Evolutionary conservation across 2,329 filamentous ascomycete genomes (phyloP).

Genomic region (Phyllosticta paracitricarpa): DNA sequence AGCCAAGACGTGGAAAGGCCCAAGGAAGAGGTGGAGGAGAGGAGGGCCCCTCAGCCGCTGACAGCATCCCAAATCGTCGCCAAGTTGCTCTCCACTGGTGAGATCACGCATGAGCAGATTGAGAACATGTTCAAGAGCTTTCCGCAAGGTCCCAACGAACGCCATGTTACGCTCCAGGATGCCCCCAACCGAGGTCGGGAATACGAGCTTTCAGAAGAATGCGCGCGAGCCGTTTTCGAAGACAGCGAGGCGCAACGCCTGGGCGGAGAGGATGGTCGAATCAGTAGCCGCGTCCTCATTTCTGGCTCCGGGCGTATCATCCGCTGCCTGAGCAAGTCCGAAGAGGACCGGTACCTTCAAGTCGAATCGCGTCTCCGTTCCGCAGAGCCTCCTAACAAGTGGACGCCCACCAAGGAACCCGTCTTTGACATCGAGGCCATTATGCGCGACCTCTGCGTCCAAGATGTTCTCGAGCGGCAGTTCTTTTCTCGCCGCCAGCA

Average conservation of each 20-base stretch:
- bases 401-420: constrained; percentile 14
- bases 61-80: constrained; percentile 28
- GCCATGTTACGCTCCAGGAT: constrained; percentile 19
- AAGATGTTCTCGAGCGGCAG: constrained; percentile 1
- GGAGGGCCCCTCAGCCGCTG: constrained; percentile 20
- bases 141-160: constrained; percentile 16
- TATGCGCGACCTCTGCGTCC: constrained; percentile 4
- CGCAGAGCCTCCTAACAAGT: constrained; percentile 19
- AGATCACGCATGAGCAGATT: constrained; percentile 16
- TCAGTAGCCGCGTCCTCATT: constrained; percentile 52
- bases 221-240: constrained; percentile 42
- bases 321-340: constrained; percentile 57
- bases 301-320: constrained; percentile 69
- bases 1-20: constrained; percentile 15
- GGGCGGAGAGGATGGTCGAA: constrained; percentile 32
- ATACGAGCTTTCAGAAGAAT: constrained; percentile 31
- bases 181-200: constrained; percentile 24
- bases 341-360: constrained; percentile 60
- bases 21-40: constrained; percentile 15
- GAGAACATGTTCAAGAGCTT: constrained; percentile 8
- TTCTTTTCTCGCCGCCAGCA: constrained; percentile 12
- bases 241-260: constrained; percentile 32
- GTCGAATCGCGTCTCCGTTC: constrained; percentile 46
- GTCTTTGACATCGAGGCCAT: constrained; percentile 6
- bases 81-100: constrained; percentile 29